Evolutionary conservation across 169 alveolate genomes (phyloP), one percentile per base, ranked within the genome.

Genomic region (Cryptosporidium sp.): DNA sequence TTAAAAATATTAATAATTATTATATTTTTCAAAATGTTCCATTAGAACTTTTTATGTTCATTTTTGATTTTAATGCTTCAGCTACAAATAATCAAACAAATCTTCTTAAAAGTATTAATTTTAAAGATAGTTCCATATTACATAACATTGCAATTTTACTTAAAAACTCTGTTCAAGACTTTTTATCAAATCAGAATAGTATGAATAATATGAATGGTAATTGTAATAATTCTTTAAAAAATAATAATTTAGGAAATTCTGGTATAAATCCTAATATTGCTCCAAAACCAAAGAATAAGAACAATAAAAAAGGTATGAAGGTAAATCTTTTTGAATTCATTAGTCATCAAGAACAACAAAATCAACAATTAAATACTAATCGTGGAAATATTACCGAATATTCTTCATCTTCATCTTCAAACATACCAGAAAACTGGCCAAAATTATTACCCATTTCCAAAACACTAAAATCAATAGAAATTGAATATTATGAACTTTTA

Each of bases 251-350:
- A 5, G 29, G 52, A 14, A 73, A 8, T 12, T 42, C 2, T 0
- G 8, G 3, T 18, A 0, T 23, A 56, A 58, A 56, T 37, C 12
- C 16, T 37, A 61, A 8, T 16, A 1, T 12, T 10, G 9, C 1
- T 56, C 5, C 37, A 4, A 75, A 52, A 56, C 71, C 39, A 5
- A 73, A 26, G 23, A 75, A 60, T 35, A 56, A 60, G 29, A 26
- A n/a, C 60, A 26, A n/a, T 37, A 75, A 75, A 26, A 53, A 75
- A 58, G 21, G 42, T 5, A 37, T 75, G n/a, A 75, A 75, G 29
- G 48, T 75, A 6, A 75, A 75, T 53, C 72, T 75, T 37, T 35
- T 52, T 58, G 86, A 75, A 18, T 75, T 75, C 18, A 75, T 75
- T 37, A 75, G 14, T 44, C 29, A 58, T 12, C 85, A 70, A 70